Evolutionary conservation across 2,329 filamentous ascomycete species (phyloP), one percentile per base, ranked within the genome.

Genomic region (Lizonia empirigonia): DNA sequence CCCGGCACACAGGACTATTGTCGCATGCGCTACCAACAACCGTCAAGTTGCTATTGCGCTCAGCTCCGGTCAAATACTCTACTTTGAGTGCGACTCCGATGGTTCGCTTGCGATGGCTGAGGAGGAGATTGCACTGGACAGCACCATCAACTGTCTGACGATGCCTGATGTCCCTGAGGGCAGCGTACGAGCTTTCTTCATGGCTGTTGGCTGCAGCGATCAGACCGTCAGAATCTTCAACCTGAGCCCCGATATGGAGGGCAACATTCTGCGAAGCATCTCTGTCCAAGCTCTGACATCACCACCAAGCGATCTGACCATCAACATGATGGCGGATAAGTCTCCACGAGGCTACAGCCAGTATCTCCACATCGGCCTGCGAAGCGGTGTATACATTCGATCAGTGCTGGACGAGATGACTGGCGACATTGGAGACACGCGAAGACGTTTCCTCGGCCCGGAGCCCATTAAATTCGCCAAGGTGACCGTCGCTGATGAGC

Each of bases 141-240:
- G 91, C 36, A 97, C 92, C 0, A 92, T 99, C 39, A 97, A 92
- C 15, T 95, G 90, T 60, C 79, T 99, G n/a, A 96, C 92, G 64
- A 80, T 99, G 42, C 94, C 93, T 2, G 89, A 94, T 44, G 91
- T 97, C 12, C 93, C 94, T 0, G 89, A 95, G 74, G 94, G 95
- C 22, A 86, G 91, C 39, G 79, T 93, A 33, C 83, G 95, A 70
- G 96, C 92, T 71, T 91, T 90, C 1, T 99, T 95, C 76, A 80
- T 97, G 44, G 95, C 95, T 34, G 93, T 99, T 35, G 95, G 95
- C 5, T 97, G 93, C 69, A 94, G 97, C 65, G 94, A 99, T 74
- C 91, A 90, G 52, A 97, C 94, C 0, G 94, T 99, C 44, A 89
- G 94, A 44, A 91, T 99, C 44, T 82, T 96, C 46, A 96, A 91